A percentile compares a stretch with the other conserved stretches of the same genome.
Conservation (phyloP, 345 rosid genomes). For the Brassica cretica region DNA sequence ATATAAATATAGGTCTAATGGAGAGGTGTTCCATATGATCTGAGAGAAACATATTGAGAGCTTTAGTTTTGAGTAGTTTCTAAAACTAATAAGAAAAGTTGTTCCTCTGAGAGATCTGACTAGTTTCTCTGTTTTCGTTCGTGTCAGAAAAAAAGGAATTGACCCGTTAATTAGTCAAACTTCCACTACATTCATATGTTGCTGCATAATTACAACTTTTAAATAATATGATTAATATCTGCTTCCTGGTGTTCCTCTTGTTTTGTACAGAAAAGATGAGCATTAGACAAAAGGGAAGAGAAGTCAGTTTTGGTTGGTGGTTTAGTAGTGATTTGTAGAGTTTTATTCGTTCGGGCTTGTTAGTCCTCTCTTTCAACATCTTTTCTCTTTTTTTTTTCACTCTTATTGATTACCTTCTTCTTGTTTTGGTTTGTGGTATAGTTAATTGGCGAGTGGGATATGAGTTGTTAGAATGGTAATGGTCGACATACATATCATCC, state of each 20-base stretch:
- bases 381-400: background rate
- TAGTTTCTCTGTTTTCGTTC: background rate
- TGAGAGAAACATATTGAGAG: too few relatives aligned
- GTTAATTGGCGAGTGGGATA: slow-evolving; percentile 31
- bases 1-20: too few relatives aligned
- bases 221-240: slow-evolving; percentile 3
- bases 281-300: slow-evolving; percentile 15
- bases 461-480: slow-evolving; percentile 27
- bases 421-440: slow-evolving; percentile 31
- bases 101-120: too few relatives aligned
- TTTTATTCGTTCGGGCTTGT: slow-evolving; percentile 27
- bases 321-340: slow-evolving; percentile 31
- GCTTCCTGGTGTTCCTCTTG: slow-evolving; percentile 29
- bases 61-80: too few relatives aligned
- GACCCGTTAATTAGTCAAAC: background rate
- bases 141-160: background rate
- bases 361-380: slow-evolving; percentile 10
- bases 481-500: slow-evolving; percentile 18
- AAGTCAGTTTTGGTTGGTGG: slow-evolving; percentile 42
- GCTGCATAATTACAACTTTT: background rate
- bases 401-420: background rate
- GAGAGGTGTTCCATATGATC: too few relatives aligned
- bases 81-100: too few relatives aligned
- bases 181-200: background rate
- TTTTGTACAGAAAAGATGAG: slow-evolving; percentile 25